A percentile compares a stretch with the other conserved stretches of the same genome.
Conservation (phyloP, 2,329 filamentous ascomycete species). For the Hypoxylon sp. region DNA sequence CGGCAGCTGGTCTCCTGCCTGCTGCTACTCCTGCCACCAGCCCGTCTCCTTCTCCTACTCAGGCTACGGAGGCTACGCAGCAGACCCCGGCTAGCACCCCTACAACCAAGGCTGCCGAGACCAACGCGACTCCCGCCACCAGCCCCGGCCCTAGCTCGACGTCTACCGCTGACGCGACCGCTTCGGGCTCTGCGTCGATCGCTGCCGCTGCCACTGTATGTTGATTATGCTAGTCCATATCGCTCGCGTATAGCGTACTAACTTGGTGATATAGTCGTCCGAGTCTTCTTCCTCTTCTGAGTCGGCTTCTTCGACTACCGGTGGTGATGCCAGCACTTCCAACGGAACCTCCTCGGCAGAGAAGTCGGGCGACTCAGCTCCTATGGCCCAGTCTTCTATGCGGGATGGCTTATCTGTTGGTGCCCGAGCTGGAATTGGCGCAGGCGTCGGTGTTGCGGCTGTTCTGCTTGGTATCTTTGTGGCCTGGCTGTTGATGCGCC, state of each 20-base stretch:
- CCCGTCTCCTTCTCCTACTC: slow-evolving; percentile 9
- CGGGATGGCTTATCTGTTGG: slow-evolving; percentile 50
- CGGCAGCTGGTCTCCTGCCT: slow-evolving; percentile 14
- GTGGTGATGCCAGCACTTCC: slow-evolving; percentile 15
- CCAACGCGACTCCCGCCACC: background rate
- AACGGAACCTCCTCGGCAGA: slow-evolving; percentile 20
- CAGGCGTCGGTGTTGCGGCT: slow-evolving; percentile 54
- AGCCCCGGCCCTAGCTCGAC: slow-evolving; percentile 4
- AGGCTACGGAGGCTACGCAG: slow-evolving; percentile 9
- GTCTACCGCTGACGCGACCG: background rate
- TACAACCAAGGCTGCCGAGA: slow-evolving; percentile 13
- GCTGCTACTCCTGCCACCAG: slow-evolving; percentile 17
- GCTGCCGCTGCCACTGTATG: slow-evolving; percentile 17
- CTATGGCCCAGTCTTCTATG: background rate
- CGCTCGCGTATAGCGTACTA: background rate
- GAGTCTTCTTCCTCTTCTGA: background rate
- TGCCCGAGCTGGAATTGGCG: slow-evolving; percentile 59
- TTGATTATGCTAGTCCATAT: background rate
- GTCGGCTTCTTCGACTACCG: slow-evolving; percentile 14
- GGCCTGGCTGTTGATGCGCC: slow-evolving; percentile 51
- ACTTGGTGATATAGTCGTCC: slow-evolving; percentile 14
- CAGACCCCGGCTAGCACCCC: slow-evolving; percentile 20
- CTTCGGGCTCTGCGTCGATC: no score
- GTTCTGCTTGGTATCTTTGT: slow-evolving; percentile 51
- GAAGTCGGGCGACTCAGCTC: slow-evolving; percentile 5